Conservation (phyloP, 2,329 filamentous ascomycete genomes). For the Stenocarpella maydis region DNA sequence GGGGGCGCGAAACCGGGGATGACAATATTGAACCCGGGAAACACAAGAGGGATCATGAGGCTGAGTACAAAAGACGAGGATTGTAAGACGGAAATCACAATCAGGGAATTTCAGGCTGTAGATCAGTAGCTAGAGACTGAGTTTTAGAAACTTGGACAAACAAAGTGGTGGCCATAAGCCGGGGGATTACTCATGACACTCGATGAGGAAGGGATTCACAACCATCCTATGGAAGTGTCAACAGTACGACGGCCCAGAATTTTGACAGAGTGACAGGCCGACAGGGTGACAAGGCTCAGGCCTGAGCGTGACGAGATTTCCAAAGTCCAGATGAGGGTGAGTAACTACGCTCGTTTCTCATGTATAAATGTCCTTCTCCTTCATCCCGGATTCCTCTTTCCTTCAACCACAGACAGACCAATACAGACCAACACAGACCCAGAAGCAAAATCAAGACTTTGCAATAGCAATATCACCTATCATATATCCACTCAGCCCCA, state of each 20-base stretch:
- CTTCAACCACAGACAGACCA: background rate
- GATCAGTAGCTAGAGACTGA: background rate
- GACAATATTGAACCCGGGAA: background rate
- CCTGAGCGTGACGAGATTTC: no score
- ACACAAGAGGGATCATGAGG: background rate
- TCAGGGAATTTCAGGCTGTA: background rate
- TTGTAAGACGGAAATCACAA: background rate
- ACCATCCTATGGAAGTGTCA: background rate
- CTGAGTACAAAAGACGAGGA: background rate
- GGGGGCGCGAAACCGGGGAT: slow-evolving; percentile 4
- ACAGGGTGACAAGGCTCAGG: background rate
- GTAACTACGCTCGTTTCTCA: background rate
- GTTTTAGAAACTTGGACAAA: background rate
- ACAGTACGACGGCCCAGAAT: no score
- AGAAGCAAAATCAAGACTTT: background rate
- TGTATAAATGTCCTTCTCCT: background rate
- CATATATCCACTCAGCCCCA: background rate
- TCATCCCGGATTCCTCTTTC: background rate
- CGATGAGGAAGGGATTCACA: background rate
- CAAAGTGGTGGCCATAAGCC: background rate
- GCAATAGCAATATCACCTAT: background rate
- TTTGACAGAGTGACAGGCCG: no score
- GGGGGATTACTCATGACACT: background rate
- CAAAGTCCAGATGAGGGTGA: background rate
- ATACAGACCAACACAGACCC: no score